Base-by-base conservation (phyloP, 1,284 basidiomycete genomes). In the Ceratobasidium sp. region DNA sequence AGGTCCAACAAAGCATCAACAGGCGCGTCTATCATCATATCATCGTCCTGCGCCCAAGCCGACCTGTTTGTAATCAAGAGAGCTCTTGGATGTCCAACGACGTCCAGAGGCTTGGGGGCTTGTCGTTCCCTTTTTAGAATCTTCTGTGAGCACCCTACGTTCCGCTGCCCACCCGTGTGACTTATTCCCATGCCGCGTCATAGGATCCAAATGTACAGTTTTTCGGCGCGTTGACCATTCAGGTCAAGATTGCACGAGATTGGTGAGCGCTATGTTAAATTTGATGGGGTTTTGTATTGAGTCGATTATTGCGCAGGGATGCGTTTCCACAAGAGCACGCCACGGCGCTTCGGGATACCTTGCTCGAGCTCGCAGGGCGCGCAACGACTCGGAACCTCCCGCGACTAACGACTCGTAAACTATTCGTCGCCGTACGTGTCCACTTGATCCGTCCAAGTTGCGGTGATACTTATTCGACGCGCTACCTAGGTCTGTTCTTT, bases 171-270 rank as follows among this genome's bases (percentile, higher is more conserved):
- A 51, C 82, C 4, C 1, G 19, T 17, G 19, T n/a, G 36, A 15
- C 29, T 24, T 54, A 45, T 27, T 59, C 24, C n/a, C n/a, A n/a
- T n/a, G n/a, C 9, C 22, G 24, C 6, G 31, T 31, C 24, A 8
- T 7, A 77, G 77, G 92, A 96, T 81, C 86, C 87, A 62, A 94
- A 94, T 79, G 93, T 96, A 8, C 91, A 95, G 80, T 97, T 96
- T 86, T 96, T 95, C 80, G 94, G 94, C 4, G 95, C 95, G 4
- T 94, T 96, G 80, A 97, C 94, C 0, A 89, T 92, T 0, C 93
- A 96, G 80, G 93, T 96, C 76, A 97, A 97, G 87, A 94, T 96
- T 78, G 90, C 92, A 22, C 86, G 95, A 77, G 95, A 96, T 80
- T 95, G 94, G 94, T 95, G 79, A 78, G 90, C 82, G 41, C 17